Evolutionary conservation across 106 monocot species (phyloP), one percentile per base, ranked within the genome.

Genomic region (Acanthochlamys bracteata): DNA sequence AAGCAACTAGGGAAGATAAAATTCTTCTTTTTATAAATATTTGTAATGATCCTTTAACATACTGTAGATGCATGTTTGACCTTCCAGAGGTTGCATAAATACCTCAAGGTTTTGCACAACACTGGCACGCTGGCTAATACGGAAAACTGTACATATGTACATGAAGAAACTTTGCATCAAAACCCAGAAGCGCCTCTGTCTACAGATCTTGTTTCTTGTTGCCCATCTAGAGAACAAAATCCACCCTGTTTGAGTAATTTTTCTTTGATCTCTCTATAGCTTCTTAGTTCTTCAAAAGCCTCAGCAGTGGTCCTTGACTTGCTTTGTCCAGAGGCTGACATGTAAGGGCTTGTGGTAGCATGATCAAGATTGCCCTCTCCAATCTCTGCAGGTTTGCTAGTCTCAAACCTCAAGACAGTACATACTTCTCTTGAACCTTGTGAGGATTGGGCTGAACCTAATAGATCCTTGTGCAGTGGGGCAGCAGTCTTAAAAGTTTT

Each of bases 251-350:
- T 68, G 47, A 87, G 72, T 33, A 95, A 61, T n/a, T 55, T 45
- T 41, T 90, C 84, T 60, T 72, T 84, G 55, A 87, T 74, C 45
- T 82, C 75, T 59, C 63, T 75, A 55, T 84, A 90, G 42, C 22
- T 67, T 49, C 62, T 73, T 33, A 95, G 66, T 57, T 95, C 90
- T 59, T 79, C 67, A 27, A 90, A 66, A 40, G 86, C 95, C 71
- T 87, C 80, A 3, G 75, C 75, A 14, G 82, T 63, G 33, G 95
- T 95, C 71, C 72, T 86, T 4, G 82, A 80, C 73, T 59, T 79
- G 17, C 53, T 46, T 58, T 74, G 68, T 16, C 59, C 67, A 40
- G 85, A 78, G 59, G 69, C 27, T n/a, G 55, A 49, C 65, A 55
- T 49, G 20, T 59, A 54, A 17, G 66, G 60, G 66, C 59, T 62